Evolutionary conservation across 352 stramenopile genomes (phyloP).

Genomic region (Phytopythium chamaehyphon): DNA sequence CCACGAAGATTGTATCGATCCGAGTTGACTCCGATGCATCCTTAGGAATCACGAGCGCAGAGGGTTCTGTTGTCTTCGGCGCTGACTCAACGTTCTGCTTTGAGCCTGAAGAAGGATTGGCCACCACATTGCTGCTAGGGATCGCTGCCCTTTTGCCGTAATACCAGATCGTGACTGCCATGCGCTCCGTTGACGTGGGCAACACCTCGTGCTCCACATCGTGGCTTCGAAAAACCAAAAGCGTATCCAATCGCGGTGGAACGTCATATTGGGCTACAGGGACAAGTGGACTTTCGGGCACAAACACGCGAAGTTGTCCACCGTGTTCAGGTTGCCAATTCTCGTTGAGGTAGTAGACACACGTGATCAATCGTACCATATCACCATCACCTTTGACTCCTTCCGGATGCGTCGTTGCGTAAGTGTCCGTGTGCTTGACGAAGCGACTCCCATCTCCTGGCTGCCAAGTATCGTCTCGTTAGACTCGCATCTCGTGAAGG

Average conservation of each 20-base stretch:
- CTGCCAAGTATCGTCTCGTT: slow-evolving; percentile 18
- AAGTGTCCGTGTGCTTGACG: slow-evolving; percentile 67
- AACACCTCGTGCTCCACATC: slow-evolving; percentile 90
- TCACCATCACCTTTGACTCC: slow-evolving; percentile 7
- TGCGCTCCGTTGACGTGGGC: slow-evolving; percentile 72
- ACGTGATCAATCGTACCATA: slow-evolving; percentile 67
- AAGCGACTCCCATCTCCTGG: slow-evolving; percentile 64
- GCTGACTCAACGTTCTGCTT: too few species aligned
- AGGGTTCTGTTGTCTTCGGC: slow-evolving; percentile 1
- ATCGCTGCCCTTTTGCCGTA: slow-evolving; percentile 52
- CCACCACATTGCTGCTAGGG: neutral
- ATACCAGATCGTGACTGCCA: slow-evolving; percentile 94
- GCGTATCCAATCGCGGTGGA: slow-evolving; percentile 74
- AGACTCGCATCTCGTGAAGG: neutral
- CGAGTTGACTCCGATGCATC: neutral
- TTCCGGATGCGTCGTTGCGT: slow-evolving; percentile 31
- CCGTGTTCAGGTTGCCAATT: slow-evolving; percentile 54
- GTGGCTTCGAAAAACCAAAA: slow-evolving; percentile 90
- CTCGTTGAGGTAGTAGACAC: slow-evolving; percentile 86
- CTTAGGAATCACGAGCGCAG: neutral
- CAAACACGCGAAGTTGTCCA: slow-evolving; percentile 67
- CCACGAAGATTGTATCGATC: slow-evolving; percentile 86
- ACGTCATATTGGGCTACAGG: slow-evolving; percentile 57
- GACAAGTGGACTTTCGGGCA: slow-evolving; percentile 17
- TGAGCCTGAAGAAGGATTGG: neutral